Conservation (phyloP, 2,329 filamentous ascomycete genomes). For the Penicillium janthinellum region DNA sequence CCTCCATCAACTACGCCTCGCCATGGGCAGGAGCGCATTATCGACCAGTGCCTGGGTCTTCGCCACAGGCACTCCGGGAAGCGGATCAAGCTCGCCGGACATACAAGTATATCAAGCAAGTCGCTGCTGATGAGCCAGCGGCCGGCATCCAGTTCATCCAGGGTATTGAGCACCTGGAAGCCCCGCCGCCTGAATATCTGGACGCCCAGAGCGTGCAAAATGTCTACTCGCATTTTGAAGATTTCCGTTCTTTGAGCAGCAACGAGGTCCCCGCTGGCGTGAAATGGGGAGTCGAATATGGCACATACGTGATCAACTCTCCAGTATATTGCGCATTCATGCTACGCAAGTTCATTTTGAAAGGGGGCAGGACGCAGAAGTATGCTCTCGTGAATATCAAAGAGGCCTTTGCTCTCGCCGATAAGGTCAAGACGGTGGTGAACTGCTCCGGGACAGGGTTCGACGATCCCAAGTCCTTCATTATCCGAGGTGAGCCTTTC, state of each 20-base stretch:
- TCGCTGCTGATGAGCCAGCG: slow-evolving; percentile 38
- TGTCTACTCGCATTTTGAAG: slow-evolving; percentile 38
- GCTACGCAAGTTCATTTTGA: slow-evolving; percentile 43
- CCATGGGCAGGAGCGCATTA: slow-evolving; percentile 53
- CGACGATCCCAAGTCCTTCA: slow-evolving; percentile 45
- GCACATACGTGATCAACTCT: slow-evolving; percentile 47
- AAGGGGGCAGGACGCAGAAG: slow-evolving; percentile 37
- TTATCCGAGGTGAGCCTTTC: slow-evolving; percentile 43
- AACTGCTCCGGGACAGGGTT: slow-evolving; percentile 51
- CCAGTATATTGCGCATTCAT: slow-evolving; percentile 47
- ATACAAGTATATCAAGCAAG: slow-evolving; percentile 40
- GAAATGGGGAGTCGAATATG: slow-evolving; percentile 46
- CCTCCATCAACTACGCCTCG: slow-evolving; percentile 49
- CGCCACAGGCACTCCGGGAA: slow-evolving; percentile 41
- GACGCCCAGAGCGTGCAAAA: slow-evolving; percentile 29
- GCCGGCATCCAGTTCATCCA: slow-evolving; percentile 41
- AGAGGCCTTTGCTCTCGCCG: slow-evolving; percentile 43
- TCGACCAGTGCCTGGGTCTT: slow-evolving; percentile 46
- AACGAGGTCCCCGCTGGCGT: slow-evolving; percentile 38
- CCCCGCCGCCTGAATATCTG: slow-evolving; percentile 40
- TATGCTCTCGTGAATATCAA: slow-evolving; percentile 32
- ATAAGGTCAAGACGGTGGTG: slow-evolving; percentile 42
- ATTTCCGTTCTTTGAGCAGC: slow-evolving; percentile 35
- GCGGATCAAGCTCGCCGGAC: slow-evolving; percentile 42
- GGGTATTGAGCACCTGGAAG: slow-evolving; percentile 48